phyloP scores from a whole-genome alignment of 2,329 filamentous ascomycete species.

The Aspergillus piperis region DNA sequence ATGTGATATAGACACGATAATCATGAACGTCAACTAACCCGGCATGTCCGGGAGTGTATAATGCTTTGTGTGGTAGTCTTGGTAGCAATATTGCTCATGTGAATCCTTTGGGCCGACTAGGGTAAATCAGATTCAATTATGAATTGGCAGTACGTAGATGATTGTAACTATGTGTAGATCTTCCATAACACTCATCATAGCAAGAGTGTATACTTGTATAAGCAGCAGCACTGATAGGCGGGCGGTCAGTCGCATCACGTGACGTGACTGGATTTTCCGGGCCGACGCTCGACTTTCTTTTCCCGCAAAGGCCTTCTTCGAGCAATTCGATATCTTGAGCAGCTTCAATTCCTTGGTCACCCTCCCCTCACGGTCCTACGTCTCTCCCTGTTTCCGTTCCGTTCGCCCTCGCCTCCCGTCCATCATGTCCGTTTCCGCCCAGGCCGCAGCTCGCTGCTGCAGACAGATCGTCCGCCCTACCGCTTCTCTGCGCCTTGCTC shows the following conservation, averaged over 20 bases:
- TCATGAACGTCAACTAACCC: constrained; percentile 29
- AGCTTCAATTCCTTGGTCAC: constrained; percentile 14
- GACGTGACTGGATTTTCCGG: constrained; percentile 36
- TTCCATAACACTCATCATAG: background rate
- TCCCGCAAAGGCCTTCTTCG: constrained; percentile 22
- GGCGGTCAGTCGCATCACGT: constrained; percentile 25
- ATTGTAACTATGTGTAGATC: background rate
- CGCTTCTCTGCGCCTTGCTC: constrained; percentile 43
- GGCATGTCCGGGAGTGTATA: constrained; percentile 4
- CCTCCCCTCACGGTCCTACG: constrained; percentile 8
- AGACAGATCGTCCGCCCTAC: constrained; percentile 45
- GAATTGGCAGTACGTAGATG: background rate
- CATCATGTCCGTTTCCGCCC: constrained; percentile 45
- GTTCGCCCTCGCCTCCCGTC: constrained; percentile 10
- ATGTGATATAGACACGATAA: constrained; percentile 35
- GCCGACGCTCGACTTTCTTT: constrained; percentile 33
- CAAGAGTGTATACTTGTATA: background rate
- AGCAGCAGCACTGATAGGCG: background rate
- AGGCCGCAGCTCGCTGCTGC: constrained; percentile 46
- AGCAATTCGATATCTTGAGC: constrained; percentile 15
- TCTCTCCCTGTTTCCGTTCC: constrained; percentile 18
- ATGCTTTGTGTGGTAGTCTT: constrained; percentile 4
- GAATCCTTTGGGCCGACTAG: background rate
- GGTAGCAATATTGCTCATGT: constrained; percentile 8
- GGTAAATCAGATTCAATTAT: background rate